phyloP scores from a whole-genome alignment of 1,284 basidiomycete species.

The Sphaerobolus stellatus region DNA sequence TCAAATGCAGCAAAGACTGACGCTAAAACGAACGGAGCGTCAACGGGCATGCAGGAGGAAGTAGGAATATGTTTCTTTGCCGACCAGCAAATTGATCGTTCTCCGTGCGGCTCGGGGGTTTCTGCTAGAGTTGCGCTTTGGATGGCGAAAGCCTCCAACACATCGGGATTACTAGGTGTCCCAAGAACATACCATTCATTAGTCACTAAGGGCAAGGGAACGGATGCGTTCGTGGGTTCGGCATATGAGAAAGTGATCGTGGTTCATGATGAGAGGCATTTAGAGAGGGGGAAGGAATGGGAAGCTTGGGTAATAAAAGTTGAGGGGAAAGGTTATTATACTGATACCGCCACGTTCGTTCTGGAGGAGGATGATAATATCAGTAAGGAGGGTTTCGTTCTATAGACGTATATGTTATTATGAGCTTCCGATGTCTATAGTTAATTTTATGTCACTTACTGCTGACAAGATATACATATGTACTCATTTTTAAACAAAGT shows the following conservation, averaged over 20 bases:
- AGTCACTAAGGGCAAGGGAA: constrained; percentile 22
- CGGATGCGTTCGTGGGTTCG: constrained; percentile 9
- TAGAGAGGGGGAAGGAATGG: neutral
- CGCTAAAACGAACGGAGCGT: constrained; percentile 13
- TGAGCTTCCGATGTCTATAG: too few species aligned
- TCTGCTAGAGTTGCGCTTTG: constrained; percentile 41
- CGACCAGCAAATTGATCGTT: constrained; percentile 43
- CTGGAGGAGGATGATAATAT: constrained; percentile 9
- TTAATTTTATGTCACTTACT: too few species aligned
- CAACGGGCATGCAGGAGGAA: too few species aligned
- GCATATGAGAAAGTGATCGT: constrained; percentile 5
- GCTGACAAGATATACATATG: too few species aligned
- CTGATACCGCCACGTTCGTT: constrained; percentile 7
- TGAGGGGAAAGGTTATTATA: constrained; percentile 11
- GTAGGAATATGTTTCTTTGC: constrained; percentile 42
- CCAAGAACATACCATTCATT: constrained; percentile 35
- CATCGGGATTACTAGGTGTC: constrained; percentile 30
- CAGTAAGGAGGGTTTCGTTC: constrained; percentile 6
- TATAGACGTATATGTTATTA: neutral
- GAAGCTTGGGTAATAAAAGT: constrained; percentile 6
- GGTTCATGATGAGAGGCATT: neutral
- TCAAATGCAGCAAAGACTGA: neutral
- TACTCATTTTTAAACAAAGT: too few species aligned
- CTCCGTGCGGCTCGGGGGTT: constrained; percentile 43
- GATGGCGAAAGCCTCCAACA: constrained; percentile 30